phyloP scores from a whole-genome alignment of 2,329 filamentous ascomycete genomes.

The Arachnomyces sp. region DNA sequence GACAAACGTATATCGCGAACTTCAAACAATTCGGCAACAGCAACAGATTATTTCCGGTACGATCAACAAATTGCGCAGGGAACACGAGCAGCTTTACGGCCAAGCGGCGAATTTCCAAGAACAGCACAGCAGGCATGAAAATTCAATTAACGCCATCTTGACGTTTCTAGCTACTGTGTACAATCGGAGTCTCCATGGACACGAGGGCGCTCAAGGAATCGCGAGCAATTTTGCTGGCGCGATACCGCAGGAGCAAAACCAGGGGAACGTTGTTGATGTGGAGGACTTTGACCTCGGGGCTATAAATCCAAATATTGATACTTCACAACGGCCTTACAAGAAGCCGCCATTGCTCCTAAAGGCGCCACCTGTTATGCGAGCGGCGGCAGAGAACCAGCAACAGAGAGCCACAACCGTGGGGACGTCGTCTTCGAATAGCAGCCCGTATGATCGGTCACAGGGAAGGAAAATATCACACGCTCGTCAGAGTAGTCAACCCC shows the following conservation, averaged over 20 bases:
- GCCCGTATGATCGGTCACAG: slow-evolving; percentile 24
- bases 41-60: slow-evolving; percentile 78
- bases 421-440: slow-evolving; percentile 20
- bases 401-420: slow-evolving; percentile 30
- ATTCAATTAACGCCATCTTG: slow-evolving; percentile 96
- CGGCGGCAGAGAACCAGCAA: slow-evolving; percentile 13
- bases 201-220: slow-evolving; percentile 65
- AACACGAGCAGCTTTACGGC: slow-evolving; percentile 80
- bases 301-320: slow-evolving; percentile 5
- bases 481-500: slow-evolving; percentile 24
- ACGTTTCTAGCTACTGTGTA: slow-evolving; percentile 97
- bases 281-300: slow-evolving; percentile 39
- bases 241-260: slow-evolving; percentile 52
- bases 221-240: slow-evolving; percentile 75
- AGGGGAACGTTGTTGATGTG: slow-evolving; percentile 55
- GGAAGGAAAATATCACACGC: slow-evolving; percentile 17
- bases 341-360: slow-evolving; percentile 40
- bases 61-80: slow-evolving; percentile 69
- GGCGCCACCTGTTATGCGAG: slow-evolving; percentile 29
- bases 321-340: slow-evolving; percentile 34
- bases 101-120: slow-evolving; percentile 84
- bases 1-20: slow-evolving; percentile 65
- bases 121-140: slow-evolving; percentile 92
- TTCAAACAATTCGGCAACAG: slow-evolving; percentile 73
- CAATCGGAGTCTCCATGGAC: slow-evolving; percentile 81